Conservation (phyloP, 768 basidiomycete genomes). For the Rhodotorula paludigena region DNA sequence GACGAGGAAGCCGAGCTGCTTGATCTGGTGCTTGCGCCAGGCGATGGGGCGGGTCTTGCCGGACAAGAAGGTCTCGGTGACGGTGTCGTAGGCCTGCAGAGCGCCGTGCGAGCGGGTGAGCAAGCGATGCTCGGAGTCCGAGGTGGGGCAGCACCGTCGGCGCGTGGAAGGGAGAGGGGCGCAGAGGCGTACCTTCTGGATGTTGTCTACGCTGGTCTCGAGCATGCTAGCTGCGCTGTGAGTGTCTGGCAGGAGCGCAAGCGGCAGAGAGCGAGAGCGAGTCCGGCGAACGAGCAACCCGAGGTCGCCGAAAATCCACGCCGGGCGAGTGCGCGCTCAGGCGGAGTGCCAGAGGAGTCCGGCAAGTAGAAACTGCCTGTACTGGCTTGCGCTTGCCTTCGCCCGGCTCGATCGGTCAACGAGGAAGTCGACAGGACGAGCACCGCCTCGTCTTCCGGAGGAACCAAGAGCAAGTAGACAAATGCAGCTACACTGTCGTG, state of each 20-base stretch:
- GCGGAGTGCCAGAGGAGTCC: too few species aligned
- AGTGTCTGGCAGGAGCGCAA: neutral
- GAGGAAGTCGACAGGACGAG: too few species aligned
- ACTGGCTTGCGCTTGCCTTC: too few species aligned
- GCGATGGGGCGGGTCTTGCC: slow-evolving; percentile 64
- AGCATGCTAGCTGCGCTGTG: neutral
- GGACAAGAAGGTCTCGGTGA: slow-evolving; percentile 59
- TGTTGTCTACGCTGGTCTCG: neutral
- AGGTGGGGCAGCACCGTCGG: neutral
- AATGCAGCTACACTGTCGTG: too few species aligned
- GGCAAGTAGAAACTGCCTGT: too few species aligned
- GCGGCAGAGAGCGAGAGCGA: neutral
- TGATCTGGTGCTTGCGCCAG: slow-evolving; percentile 69
- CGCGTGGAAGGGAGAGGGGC: neutral
- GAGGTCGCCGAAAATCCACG: too few species aligned
- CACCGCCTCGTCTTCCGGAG: too few species aligned
- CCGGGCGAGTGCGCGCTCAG: too few species aligned
- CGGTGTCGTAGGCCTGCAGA: slow-evolving; percentile 46
- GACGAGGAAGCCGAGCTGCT: slow-evolving; percentile 55
- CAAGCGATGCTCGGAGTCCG: neutral
- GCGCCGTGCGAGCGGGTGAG: slow-evolving; percentile 34
- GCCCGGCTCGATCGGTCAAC: too few species aligned
- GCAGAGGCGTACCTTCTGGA: neutral
- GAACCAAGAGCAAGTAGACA: too few species aligned
- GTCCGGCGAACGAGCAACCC: too few species aligned